Conservation (phyloP, 139 green algal genomes). For the Micractinium sp. region DNA sequence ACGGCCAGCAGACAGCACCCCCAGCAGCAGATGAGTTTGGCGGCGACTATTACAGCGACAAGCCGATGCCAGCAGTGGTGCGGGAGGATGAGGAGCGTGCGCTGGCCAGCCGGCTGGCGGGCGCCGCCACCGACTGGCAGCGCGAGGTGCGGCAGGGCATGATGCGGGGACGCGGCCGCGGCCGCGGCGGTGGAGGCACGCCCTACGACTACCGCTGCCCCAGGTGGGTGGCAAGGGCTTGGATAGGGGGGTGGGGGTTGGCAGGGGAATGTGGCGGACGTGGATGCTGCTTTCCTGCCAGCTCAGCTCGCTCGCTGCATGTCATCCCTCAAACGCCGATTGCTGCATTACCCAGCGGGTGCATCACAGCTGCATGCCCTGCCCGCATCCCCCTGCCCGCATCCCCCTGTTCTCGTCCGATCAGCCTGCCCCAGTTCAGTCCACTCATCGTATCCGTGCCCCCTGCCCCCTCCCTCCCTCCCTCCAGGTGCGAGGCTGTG, state of each 20-base stretch:
- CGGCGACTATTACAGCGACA: constrained; percentile 38
- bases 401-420: not conserved
- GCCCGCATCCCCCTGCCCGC: too few species aligned
- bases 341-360: not conserved
- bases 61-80: constrained; percentile 29
- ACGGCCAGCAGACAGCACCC: not conserved
- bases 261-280: too few species aligned
- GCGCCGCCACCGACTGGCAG: constrained; percentile 38
- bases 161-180: constrained; percentile 36
- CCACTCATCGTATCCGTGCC: not conserved
- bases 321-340: not conserved
- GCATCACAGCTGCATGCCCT: not conserved
- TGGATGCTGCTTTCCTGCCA: not conserved
- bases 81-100: constrained; percentile 41
- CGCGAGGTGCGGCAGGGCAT: constrained; percentile 52
- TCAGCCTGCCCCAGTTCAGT: not conserved
- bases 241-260: not conserved
- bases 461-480: not conserved
- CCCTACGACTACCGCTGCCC: constrained; percentile 49
- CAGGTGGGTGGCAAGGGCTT: constrained; percentile 9
- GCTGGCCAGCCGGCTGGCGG: constrained; percentile 39
- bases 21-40: constrained; percentile 43
- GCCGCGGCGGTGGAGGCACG: constrained; percentile 14
- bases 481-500: constrained; percentile 40
- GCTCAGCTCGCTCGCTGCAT: not conserved